A percentile compares a stretch with the other conserved stretches of the same genome.
phyloP scores from a whole-genome alignment of 2,329 filamentous ascomycete species.

The Pseudocercospora vitis region DNA sequence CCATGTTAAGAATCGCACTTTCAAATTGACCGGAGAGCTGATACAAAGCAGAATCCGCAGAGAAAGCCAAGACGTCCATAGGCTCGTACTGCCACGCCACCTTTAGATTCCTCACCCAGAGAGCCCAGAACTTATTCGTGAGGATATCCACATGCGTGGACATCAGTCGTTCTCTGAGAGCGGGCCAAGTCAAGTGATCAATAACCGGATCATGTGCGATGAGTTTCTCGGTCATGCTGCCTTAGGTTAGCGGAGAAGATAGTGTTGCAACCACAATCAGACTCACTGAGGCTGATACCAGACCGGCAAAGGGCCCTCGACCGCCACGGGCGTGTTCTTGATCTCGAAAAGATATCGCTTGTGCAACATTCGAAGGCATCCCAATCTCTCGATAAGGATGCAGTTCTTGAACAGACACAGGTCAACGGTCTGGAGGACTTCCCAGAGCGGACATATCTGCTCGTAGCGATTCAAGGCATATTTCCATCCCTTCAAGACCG shows the following conservation, averaged over 20 bases:
- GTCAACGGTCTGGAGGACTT: conserved; percentile 25
- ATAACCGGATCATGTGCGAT: conserved; percentile 28
- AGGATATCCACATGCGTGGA: conserved; percentile 16
- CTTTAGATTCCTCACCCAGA: conserved; percentile 22
- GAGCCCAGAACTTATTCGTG: conserved; percentile 27
- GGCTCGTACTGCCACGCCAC: conserved; percentile 26
- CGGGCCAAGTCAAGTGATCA: conserved; percentile 28
- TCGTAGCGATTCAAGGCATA: conserved; percentile 23
- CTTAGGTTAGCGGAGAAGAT: conserved; percentile 9
- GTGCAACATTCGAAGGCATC: conserved; percentile 27
- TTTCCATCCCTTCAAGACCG: conserved; percentile 27
- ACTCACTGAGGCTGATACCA: conserved; percentile 29
- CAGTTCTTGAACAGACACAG: conserved; percentile 27
- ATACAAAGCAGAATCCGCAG: conserved; percentile 19
- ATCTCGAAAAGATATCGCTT: conserved; percentile 28
- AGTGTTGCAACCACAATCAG: not conserved
- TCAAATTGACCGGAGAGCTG: conserved; percentile 24
- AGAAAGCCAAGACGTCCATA: conserved; percentile 21
- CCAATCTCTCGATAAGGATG: conserved; percentile 26
- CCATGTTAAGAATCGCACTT: conserved; percentile 23
- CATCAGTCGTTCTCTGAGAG: conserved; percentile 24
- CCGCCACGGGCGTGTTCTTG: conserved; percentile 22
- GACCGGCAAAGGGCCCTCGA: conserved; percentile 24
- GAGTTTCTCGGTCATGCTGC: conserved; percentile 23
- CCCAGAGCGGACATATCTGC: conserved; percentile 27